phyloP scores from a whole-genome alignment of 2,329 filamentous ascomycete species.

The Leptosphaerulina australis region DNA sequence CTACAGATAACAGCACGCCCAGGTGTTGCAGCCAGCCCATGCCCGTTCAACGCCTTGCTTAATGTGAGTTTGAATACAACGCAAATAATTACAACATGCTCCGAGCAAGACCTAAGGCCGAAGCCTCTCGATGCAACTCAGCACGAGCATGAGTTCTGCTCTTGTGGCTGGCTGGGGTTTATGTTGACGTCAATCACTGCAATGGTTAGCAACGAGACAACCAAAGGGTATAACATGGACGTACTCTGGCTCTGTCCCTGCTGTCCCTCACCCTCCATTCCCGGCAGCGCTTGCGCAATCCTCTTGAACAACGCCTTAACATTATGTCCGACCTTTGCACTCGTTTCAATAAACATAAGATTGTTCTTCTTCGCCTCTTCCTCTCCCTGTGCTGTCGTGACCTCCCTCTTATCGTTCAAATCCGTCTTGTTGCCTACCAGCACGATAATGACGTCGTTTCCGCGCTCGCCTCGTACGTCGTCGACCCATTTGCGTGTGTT shows the following conservation, averaged over 20 bases:
- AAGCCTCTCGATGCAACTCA: slow-evolving; percentile 20
- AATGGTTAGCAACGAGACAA: slow-evolving; percentile 32
- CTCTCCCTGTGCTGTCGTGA: slow-evolving; percentile 94
- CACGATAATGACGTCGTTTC: slow-evolving; percentile 98
- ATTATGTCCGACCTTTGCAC: slow-evolving; percentile 96
- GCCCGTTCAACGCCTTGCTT: slow-evolving; percentile 49
- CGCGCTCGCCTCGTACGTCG: slow-evolving; percentile 92
- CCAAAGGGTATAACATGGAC: slow-evolving; percentile 43
- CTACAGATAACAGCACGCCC: slow-evolving; percentile 40
- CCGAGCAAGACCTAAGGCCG: slow-evolving; percentile 31
- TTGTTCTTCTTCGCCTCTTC: slow-evolving; percentile 98
- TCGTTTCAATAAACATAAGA: slow-evolving; percentile 98
- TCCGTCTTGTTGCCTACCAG: slow-evolving; percentile 99
- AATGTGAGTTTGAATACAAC: slow-evolving; percentile 38
- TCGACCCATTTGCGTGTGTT: slow-evolving; percentile 99
- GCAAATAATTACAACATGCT: slow-evolving; percentile 47
- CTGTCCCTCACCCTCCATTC: slow-evolving; percentile 91
- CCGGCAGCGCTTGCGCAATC: slow-evolving; percentile 96
- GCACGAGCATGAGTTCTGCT: slow-evolving; percentile 58
- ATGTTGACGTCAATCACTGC: slow-evolving; percentile 94
- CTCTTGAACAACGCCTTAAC: slow-evolving; percentile 97
- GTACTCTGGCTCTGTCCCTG: slow-evolving; percentile 80
- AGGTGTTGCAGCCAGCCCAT: slow-evolving; percentile 21
- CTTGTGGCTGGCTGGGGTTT: slow-evolving; percentile 68
- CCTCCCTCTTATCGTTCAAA: slow-evolving; percentile 96